phyloP scores from a whole-genome alignment of 2,329 filamentous ascomycete genomes.

The Thelonectria discophora region DNA sequence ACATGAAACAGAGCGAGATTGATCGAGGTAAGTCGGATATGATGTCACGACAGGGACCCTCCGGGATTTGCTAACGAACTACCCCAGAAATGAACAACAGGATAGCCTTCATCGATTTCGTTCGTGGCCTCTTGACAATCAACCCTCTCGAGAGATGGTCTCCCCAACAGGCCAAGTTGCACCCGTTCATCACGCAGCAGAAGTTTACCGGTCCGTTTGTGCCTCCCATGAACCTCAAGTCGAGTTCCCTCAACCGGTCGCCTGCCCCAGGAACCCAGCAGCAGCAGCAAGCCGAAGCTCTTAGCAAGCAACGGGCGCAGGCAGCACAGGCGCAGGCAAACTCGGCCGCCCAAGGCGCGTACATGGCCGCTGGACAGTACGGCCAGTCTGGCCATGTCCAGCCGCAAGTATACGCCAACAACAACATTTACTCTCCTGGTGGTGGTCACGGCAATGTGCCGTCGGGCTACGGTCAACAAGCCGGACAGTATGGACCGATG shows the following conservation, averaged over 20 bases:
- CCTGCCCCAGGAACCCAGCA: conserved; percentile 94
- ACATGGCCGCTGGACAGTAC: conserved; percentile 63
- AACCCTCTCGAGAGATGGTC: conserved; percentile 98
- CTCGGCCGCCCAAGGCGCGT: conserved; percentile 72
- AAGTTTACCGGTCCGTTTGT: conserved; percentile 97
- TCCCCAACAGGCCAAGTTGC: conserved; percentile 94
- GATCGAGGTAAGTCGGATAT: conserved; percentile 77
- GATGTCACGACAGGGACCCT: no score
- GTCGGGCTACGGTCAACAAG: conserved; percentile 82
- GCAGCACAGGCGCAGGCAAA: conserved; percentile 76
- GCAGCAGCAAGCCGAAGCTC: conserved; percentile 91
- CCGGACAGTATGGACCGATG: conserved; percentile 77
- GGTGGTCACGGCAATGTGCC: conserved; percentile 58
- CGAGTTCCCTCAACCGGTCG: conserved; percentile 83
- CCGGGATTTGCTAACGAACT: conserved; percentile 32
- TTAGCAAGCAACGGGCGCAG: conserved; percentile 89
- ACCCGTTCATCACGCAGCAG: conserved; percentile 98
- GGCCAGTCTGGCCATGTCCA: conserved; percentile 56
- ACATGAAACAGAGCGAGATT: conserved; percentile 97
- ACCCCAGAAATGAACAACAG: conserved; percentile 95
- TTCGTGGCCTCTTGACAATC: conserved; percentile 89
- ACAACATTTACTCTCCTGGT: conserved; percentile 78
- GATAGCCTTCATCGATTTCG: conserved; percentile 97
- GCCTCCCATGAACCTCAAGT: conserved; percentile 95
- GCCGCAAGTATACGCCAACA: conserved; percentile 82